Percentiles rank a stretch among this genome's conserved stretches.
Conservation (phyloP, 2,329 filamentous ascomycete species). For the Westerdykella ornata region DNA sequence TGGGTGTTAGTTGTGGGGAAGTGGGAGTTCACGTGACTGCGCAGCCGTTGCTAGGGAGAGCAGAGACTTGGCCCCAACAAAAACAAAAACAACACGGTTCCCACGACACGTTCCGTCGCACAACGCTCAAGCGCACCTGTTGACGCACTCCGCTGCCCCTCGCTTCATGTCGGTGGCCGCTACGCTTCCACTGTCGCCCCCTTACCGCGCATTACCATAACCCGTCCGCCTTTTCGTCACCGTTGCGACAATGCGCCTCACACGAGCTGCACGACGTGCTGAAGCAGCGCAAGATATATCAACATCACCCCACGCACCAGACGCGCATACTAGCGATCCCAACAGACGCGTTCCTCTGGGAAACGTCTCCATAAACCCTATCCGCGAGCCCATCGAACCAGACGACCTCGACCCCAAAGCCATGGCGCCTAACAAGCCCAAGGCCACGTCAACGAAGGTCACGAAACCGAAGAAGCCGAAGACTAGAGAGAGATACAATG, state of each 20-base stretch:
- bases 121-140: not conserved
- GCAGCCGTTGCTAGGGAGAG: too few relatives aligned
- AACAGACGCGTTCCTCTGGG: slow-evolving; percentile 35
- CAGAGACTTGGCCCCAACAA: too few relatives aligned
- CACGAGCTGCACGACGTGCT: slow-evolving; percentile 40
- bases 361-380: slow-evolving; percentile 36
- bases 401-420: slow-evolving; percentile 15
- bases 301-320: slow-evolving; percentile 24
- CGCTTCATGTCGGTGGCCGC: not conserved
- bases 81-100: not conserved
- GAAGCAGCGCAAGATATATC: slow-evolving; percentile 24
- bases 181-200: not conserved
- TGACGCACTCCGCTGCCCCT: not conserved
- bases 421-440: slow-evolving; percentile 29
- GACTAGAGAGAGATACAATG: slow-evolving; percentile 13
- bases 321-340: slow-evolving; percentile 9
- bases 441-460: slow-evolving; percentile 28
- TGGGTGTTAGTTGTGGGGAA: too few relatives aligned
- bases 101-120: too few relatives aligned
- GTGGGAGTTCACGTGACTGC: too few relatives aligned
- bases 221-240: not conserved
- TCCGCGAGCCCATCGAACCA: slow-evolving; percentile 17
- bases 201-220: not conserved
- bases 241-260: slow-evolving; percentile 36
- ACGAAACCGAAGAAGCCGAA: slow-evolving; percentile 28